Conservation (phyloP, 1,284 basidiomycete genomes). For the Cryptococcus deneoformans region DNA sequence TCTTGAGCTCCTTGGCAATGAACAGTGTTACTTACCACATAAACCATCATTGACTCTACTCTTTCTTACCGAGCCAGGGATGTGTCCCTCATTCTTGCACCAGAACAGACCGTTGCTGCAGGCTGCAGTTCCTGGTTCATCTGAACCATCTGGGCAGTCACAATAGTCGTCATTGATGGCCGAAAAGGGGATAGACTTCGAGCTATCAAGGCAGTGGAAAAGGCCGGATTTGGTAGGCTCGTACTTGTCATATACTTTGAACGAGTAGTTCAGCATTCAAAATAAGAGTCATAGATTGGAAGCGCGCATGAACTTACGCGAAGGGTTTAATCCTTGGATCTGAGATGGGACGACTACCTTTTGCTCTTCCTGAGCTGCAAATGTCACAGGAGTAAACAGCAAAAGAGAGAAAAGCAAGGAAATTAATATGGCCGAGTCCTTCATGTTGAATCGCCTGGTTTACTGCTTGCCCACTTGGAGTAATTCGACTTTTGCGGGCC, state of each 20-base stretch:
- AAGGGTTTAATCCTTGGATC: conserved; percentile 29
- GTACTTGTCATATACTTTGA: conserved; percentile 24
- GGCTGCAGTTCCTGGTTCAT: conserved; percentile 91
- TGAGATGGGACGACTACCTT: conserved; percentile 13
- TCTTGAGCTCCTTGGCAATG: background rate
- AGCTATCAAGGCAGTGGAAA: conserved; percentile 45
- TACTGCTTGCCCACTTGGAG: too few relatives aligned
- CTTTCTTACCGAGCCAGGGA: conserved; percentile 72
- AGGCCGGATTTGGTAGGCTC: conserved; percentile 9
- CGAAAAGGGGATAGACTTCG: conserved; percentile 56
- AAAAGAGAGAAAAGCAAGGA: conserved; percentile 5
- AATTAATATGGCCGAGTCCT: background rate
- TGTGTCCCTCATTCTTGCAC: conserved; percentile 85
- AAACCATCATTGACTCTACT: conserved; percentile 92
- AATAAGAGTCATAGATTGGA: too few relatives aligned
- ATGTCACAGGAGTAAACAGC: background rate
- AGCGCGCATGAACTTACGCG: conserved; percentile 12
- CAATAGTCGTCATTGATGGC: conserved; percentile 94
- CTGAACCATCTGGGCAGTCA: conserved; percentile 88
- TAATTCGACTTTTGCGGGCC: too few relatives aligned
- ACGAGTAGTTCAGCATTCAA: background rate
- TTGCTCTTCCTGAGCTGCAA: conserved; percentile 1
- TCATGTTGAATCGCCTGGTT: background rate
- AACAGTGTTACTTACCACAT: conserved; percentile 64
- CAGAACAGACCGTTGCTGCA: conserved; percentile 69